A percentile compares a stretch with the other conserved stretches of the same genome.
Conservation (phyloP, 1,284 basidiomycete species). For the Dichomitus squalens region DNA sequence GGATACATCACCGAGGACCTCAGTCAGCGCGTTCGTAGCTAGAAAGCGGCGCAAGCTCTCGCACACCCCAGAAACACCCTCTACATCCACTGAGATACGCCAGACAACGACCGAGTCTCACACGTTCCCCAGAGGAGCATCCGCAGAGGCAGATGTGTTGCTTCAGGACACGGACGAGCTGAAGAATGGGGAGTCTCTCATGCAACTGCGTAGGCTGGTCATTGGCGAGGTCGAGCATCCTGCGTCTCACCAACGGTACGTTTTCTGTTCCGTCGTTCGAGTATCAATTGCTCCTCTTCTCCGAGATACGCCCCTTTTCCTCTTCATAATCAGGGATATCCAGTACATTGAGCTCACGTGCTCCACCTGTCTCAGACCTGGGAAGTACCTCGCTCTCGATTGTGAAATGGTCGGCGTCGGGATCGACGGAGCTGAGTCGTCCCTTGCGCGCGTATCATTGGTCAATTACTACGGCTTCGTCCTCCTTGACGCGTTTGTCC, state of each 20-base stretch:
- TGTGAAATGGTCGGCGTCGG: slow-evolving; percentile 99
- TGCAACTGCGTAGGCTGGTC: slow-evolving; percentile 52
- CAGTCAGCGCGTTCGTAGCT: slow-evolving; percentile 2
- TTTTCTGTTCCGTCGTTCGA: slow-evolving; percentile 6
- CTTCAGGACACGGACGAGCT: slow-evolving; percentile 6
- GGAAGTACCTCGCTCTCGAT: slow-evolving; percentile 85
- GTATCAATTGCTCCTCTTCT: not conserved
- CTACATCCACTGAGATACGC: not conserved
- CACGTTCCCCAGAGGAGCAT: slow-evolving; percentile 23
- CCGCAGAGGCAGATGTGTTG: not conserved
- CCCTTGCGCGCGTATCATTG: slow-evolving; percentile 88
- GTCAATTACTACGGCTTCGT: slow-evolving; percentile 90
- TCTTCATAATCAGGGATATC: not conserved
- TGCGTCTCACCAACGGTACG: slow-evolving; percentile 49
- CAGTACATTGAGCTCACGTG: not conserved
- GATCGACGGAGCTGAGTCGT: slow-evolving; percentile 77
- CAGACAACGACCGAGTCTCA: slow-evolving; percentile 6
- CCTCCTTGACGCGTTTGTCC: slow-evolving; percentile 86
- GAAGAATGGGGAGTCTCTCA: slow-evolving; percentile 52
- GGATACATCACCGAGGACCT: not conserved
- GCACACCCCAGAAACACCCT: slow-evolving; percentile 11
- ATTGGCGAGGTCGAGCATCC: slow-evolving; percentile 47
- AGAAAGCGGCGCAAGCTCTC: slow-evolving; percentile 39
- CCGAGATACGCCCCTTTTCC: not conserved
- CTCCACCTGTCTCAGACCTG: slow-evolving; percentile 48